A percentile compares a stretch with the other conserved stretches of the same genome.
These are phyloP conservation scores for Dioscorea alata DNA, from an alignment of 106 monocot species.

Conservation along the genomic window DNA sequence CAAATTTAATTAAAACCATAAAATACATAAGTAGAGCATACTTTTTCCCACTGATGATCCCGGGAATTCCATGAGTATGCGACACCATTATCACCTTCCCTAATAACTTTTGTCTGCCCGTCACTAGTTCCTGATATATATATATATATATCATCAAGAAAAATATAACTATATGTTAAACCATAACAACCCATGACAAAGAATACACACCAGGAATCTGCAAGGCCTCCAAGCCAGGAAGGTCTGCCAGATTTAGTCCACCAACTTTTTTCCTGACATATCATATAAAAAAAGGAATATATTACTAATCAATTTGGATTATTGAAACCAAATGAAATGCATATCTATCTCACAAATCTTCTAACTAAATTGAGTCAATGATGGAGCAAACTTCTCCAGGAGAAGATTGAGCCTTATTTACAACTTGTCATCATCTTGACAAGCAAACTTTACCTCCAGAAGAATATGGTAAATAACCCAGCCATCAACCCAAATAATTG, in stretches of 20 bases:
- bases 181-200: background rate
- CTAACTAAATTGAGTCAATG: too few relatives aligned
- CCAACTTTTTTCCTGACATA: slow-evolving; percentile 79
- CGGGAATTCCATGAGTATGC: slow-evolving; percentile 92
- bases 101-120: slow-evolving; percentile 79
- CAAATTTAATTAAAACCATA: too few relatives aligned
- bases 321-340: background rate
- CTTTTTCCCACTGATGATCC: slow-evolving; percentile 89
- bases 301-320: background rate
- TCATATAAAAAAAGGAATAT: background rate
- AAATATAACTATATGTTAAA: background rate
- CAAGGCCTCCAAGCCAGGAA: slow-evolving; percentile 93
- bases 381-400: too few relatives aligned
- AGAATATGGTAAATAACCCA: too few relatives aligned
- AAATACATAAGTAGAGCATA: slow-evolving; percentile 10
- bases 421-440: too few relatives aligned
- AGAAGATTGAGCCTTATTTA: too few relatives aligned
- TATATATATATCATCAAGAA: background rate
- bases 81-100: slow-evolving; percentile 96
- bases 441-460: too few relatives aligned
- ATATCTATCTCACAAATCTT: too few relatives aligned
- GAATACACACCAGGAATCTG: slow-evolving; percentile 61
- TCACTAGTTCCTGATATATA: slow-evolving; percentile 49
- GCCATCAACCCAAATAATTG: too few relatives aligned
- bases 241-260: slow-evolving; percentile 75